Evolutionary conservation across 371 early-diverging fungal species (phyloP), one percentile per base, ranked within the genome.

Genomic region (Mucor saturninus): DNA sequence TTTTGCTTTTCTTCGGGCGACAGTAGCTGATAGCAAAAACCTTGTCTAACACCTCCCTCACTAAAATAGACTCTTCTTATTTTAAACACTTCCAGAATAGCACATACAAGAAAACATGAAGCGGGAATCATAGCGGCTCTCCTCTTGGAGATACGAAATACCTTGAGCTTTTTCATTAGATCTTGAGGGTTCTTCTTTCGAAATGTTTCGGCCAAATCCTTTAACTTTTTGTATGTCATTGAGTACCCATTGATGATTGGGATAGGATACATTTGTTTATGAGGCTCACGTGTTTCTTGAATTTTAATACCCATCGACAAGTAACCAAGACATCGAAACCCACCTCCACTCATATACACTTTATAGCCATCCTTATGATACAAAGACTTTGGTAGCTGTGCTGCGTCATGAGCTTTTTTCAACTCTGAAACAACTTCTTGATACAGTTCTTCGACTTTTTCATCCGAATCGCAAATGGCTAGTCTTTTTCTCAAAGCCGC

Each of bases 41-140:
- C 88, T 51, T 86, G 86, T 5, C 86, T 78, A 2, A 86, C 86
- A 43, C 88, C 88, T 3, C 86, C 88, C 54, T 88, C 86, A 49
- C 86, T 85, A 57, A 88, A 88, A 38, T 77, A 72, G 1, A 85
- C 76, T 8, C 74, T 67, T 40, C 61, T 68, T 37, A 85, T 74
- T 8, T 71, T 62, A 59, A 85, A 73, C 2, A 78, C 85, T 46
- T 84, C 69, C 57, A 84, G 53, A 5, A 86, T 73, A 1, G 86
- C 86, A 6, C 80, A 72, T 35, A 85, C 74, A 11, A 88, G 59
- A 45, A 85, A 84, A 28, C 85, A 83, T 28, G 83, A 77, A 2
- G 88, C 88, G 15, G 88, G 88, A 32, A 88, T 75, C 76, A 85
- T 75, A 32, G 73, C 70, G 6, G 86, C 88, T 15, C 86, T 77